phyloP scores from a whole-genome alignment of 345 rosid species.

The Populus pruinosa region DNA sequence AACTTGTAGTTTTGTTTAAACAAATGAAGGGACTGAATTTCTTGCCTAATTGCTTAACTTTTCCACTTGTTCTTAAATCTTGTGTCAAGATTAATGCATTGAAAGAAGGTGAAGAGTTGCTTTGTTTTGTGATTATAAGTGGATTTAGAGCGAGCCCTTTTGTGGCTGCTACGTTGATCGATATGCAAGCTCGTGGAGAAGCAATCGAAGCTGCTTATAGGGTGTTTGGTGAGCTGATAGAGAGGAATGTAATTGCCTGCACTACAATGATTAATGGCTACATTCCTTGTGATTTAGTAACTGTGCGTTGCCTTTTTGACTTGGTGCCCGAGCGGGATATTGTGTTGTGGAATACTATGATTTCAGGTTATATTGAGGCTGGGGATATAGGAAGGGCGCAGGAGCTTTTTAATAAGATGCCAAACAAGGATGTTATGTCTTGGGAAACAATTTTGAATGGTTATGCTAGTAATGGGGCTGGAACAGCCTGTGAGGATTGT shows the following conservation, averaged over 20 bases:
- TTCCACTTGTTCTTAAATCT: slow-evolving; percentile 63
- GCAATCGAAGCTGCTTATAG: slow-evolving; percentile 41
- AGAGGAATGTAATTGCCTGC: slow-evolving; percentile 75
- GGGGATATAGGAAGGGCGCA: slow-evolving; percentile 59
- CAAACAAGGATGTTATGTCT: slow-evolving; percentile 65
- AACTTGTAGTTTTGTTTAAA: slow-evolving; percentile 44
- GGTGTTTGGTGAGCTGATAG: slow-evolving; percentile 64
- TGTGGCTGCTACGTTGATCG: slow-evolving; percentile 63
- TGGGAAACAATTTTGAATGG: slow-evolving; percentile 82
- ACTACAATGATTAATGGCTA: slow-evolving; percentile 62
- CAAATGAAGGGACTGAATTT: slow-evolving; percentile 46
- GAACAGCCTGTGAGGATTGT: slow-evolving; percentile 47
- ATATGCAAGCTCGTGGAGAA: slow-evolving; percentile 56
- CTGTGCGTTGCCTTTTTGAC: slow-evolving; percentile 61
- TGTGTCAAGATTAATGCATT: slow-evolving; percentile 45
- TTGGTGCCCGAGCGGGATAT: slow-evolving; percentile 69
- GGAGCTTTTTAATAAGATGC: slow-evolving; percentile 65
- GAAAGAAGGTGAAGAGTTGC: slow-evolving; percentile 61
- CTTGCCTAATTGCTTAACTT: slow-evolving; percentile 65
- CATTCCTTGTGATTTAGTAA: slow-evolving; percentile 45
- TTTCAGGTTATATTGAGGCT: slow-evolving; percentile 58
- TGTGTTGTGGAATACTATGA: slow-evolving; percentile 74
- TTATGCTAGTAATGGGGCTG: slow-evolving; percentile 53
- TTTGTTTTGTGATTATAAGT: slow-evolving; percentile 53
- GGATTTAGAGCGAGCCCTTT: slow-evolving; percentile 53